Evolutionary conservation across 306 rosid species (phyloP).

Genomic region (Trifolium subterraneum): DNA sequence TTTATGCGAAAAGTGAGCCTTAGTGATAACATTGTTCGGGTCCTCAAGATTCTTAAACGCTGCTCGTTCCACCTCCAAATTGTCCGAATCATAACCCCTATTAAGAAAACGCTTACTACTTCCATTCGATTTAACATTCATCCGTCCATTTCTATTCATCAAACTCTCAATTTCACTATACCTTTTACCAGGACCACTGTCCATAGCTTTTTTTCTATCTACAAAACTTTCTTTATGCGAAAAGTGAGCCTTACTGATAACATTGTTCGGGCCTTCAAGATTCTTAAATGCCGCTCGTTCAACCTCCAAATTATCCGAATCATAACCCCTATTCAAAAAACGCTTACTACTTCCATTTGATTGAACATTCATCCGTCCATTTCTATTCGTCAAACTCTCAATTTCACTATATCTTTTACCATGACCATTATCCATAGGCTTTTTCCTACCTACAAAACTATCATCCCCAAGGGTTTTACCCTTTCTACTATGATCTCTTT

Average conservation of each 20-base stretch:
- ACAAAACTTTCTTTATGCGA: slow-evolving; percentile 61
- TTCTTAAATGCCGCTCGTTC: slow-evolving; percentile 84
- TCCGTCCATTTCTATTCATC: slow-evolving; percentile 29
- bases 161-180: slow-evolving; percentile 41
- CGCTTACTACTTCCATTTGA: slow-evolving; percentile 44
- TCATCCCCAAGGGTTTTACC: slow-evolving; percentile 34
- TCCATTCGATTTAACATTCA: slow-evolving; percentile 45
- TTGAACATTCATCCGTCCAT: slow-evolving; percentile 38
- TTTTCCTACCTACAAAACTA: slow-evolving; percentile 43
- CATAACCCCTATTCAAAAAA: slow-evolving; percentile 41
- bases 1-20: slow-evolving; percentile 64
- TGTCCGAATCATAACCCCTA: slow-evolving; percentile 46
- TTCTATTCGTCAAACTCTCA: slow-evolving; percentile 42
- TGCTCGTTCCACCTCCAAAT: slow-evolving; percentile 67
- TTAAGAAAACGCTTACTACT: slow-evolving; percentile 39
- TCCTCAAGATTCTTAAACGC: slow-evolving; percentile 78
- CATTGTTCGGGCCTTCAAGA: slow-evolving; percentile 55
- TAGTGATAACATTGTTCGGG: slow-evolving; percentile 49
- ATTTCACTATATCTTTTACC: slow-evolving; percentile 43
- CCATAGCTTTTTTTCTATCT: slow-evolving; percentile 33
- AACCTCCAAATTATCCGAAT: slow-evolving; percentile 52
- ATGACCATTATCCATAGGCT: slow-evolving; percentile 21
- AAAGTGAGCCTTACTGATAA: slow-evolving; percentile 57
- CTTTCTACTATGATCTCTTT: slow-evolving; percentile 40
- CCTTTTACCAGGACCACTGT: slow-evolving; percentile 43